Base-by-base conservation (phyloP, 768 basidiomycete genomes). In the Sutorius australiensis region DNA sequence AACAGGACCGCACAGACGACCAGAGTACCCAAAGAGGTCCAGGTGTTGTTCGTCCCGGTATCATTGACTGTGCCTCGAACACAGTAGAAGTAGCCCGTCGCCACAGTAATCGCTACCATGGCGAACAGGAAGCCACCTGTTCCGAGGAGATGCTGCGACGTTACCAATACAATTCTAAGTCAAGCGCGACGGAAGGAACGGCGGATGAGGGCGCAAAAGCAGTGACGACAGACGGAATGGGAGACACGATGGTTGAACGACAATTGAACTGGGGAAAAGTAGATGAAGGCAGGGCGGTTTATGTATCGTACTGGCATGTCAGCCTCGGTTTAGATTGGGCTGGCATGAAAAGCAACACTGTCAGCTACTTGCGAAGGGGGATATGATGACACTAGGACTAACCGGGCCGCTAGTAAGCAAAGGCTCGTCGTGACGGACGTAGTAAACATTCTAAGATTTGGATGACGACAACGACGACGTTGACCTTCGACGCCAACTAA, bases 71-170 rank as follows among this genome's bases (percentile, higher is more conserved):
- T 13, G 2, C 48, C 44, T 44, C 53, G 53, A 14, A 53, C 41
- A 10, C 33, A 61, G 10, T 37, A 44, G 27, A 66, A 54, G 39
- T 66, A 66, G 0, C 54, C 46, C 6, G 27, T 53, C 6, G 58
- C 44, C 0, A 56, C 58, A 41, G 63, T 53, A 1, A 65, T 24
- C 10, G 49, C 54, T 6, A 49, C 57, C 3, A 30, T 41, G 10
- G 44, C 51, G 50, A 66, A 53, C 38, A 63, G 12, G 28, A 54
- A 9, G 9, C 64, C 56, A 4, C 64, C 55, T 13, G 61, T 61
- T 9, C 47, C 19, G 8, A 56, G 41, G 11, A 55, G 24, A 28
- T 50, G 39, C 3, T 34, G 49, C 3, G 55, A 39, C 19, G 37
- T 39, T 8, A 30, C 38, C 1, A 45, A 31, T 4, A 7, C 1